These are phyloP conservation scores for Hawksworthiomyces lignivorus DNA, from an alignment of 2,329 filamentous ascomycete species.

Conservation along the genomic window DNA sequence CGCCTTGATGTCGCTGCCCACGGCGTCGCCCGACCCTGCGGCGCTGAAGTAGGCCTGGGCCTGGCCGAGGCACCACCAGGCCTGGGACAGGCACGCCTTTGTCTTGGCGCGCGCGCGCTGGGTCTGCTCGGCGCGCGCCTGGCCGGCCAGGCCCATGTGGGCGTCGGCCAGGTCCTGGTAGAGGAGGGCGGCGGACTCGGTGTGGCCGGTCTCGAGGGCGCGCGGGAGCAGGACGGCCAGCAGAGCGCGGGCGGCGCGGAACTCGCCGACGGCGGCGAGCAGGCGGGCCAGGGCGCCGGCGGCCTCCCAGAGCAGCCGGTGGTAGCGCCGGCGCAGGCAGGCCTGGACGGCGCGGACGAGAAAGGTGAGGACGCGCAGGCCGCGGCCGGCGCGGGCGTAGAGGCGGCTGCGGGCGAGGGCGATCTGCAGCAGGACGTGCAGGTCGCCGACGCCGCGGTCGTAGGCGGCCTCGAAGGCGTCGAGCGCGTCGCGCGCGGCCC, in stretches of 20 bases:
- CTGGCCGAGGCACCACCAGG: constrained; percentile 12
- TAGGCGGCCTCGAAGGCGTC: constrained; percentile 14
- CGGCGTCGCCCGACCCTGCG: constrained; percentile 1
- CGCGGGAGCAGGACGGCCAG: constrained; percentile 66
- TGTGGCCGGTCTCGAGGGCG: constrained; percentile 62
- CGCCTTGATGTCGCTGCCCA: neutral
- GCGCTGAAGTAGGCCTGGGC: constrained; percentile 5
- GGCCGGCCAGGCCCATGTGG: constrained; percentile 67
- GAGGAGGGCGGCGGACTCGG: constrained; percentile 53
- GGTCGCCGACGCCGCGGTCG: constrained; percentile 27
- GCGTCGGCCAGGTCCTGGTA: constrained; percentile 69
- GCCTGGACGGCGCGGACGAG: constrained; percentile 68
- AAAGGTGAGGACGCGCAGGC: constrained; percentile 69
- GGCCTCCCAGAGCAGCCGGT: constrained; percentile 66
- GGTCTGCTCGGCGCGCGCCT: constrained; percentile 13
- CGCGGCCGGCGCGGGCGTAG: constrained; percentile 58
- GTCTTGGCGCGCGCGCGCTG: neutral
- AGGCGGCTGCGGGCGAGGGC: constrained; percentile 67
- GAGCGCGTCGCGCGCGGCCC: constrained; percentile 33
- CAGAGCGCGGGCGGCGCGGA: constrained; percentile 55
- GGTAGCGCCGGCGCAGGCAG: constrained; percentile 60
- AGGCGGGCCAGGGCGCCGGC: constrained; percentile 60
- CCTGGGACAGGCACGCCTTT: constrained; percentile 8
- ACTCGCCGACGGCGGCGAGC: constrained; percentile 63
- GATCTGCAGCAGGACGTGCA: constrained; percentile 54